phyloP scores from a whole-genome alignment of 1,139 yeast species.

The Taiozyma onychis region DNA sequence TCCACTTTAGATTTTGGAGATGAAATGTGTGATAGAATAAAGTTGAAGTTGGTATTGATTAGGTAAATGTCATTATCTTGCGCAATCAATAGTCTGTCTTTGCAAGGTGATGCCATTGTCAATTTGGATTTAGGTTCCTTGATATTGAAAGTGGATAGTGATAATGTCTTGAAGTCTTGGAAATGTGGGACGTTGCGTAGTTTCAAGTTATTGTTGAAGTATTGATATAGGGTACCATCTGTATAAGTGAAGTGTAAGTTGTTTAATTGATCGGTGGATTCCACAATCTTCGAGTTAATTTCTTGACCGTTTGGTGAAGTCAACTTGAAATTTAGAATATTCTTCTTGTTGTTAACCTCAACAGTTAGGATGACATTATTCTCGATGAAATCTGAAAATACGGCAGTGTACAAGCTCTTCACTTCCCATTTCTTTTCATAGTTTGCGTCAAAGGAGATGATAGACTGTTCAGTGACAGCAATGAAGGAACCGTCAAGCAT shows the following conservation, averaged over 20 bases:
- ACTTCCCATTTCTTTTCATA: constrained; percentile 12
- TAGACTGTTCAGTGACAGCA: constrained; percentile 9
- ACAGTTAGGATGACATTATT: constrained; percentile 16
- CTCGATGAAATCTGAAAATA: constrained; percentile 14
- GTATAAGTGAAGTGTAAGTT: constrained; percentile 13
- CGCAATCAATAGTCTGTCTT: constrained; percentile 34
- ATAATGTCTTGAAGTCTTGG: constrained; percentile 21
- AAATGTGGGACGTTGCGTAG: constrained; percentile 27
- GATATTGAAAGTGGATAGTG: constrained; percentile 20
- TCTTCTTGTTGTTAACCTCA: constrained; percentile 27
- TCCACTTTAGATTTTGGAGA: constrained; percentile 19
- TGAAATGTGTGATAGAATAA: constrained; percentile 31
- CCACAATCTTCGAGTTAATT: constrained; percentile 21
- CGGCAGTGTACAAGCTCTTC: constrained; percentile 10
- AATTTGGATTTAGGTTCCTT: constrained; percentile 2
- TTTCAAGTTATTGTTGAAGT: constrained; percentile 10
- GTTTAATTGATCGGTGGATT: constrained; percentile 4
- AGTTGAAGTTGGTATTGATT: constrained; percentile 37
- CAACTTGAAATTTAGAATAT: constrained; percentile 36
- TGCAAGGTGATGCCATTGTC: constrained; percentile 26
- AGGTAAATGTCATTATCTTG: constrained; percentile 29
- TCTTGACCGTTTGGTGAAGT: constrained; percentile 27
- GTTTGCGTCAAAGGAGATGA: constrained; percentile 7
- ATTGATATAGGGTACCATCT: constrained; percentile 19
- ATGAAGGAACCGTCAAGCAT: constrained; percentile 4